Evolutionary conservation across 768 basidiomycete species (phyloP), one percentile per base, ranked within the genome.

Genomic region (Pholiota microspora): DNA sequence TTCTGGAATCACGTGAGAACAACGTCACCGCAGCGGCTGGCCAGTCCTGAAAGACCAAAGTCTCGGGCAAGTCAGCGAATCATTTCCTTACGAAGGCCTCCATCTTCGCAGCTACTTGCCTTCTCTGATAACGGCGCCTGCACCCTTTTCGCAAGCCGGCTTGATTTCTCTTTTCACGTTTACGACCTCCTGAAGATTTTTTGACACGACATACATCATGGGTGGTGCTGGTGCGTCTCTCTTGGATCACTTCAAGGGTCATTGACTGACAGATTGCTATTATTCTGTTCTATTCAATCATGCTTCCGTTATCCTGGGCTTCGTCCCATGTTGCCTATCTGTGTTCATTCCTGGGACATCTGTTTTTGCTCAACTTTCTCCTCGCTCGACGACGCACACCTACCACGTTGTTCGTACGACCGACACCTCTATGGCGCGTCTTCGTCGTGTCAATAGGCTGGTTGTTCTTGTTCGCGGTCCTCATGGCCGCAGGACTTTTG

Each of bases 391-490:
- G 18, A 3, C 40, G 8, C 40, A 7, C 40, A 7, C 23, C 40
- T 21, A 42, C 18, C 40, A 42, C 40, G 40, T 42, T 42, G 6
- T 25, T 42, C 36, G 31, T 25, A 24, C 47, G 46, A 21, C 44
- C n/a, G 21, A 58, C 50, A n/a, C 54, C 13, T 28, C 27, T 27
- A 46, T 51, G 40, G 25, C 53, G 38, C 44, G 54, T 38, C 54
- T 36, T 18, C 35, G 54, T 49, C 56, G 32, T 54, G 50, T 44
- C 52, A 18, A 21, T 38, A 95, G 94, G 92, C 69, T 98, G 95
- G 96, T 74, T 99, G 60, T 99, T 97, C 77, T 83, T 98, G 63
- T 94, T 98, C 70, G 84, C 93, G 68, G 95, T 98, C 69, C 86
- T 98, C 51, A 86, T 93, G 85, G 89, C 94, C 62, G 96, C 95